Percentiles rank a stretch among this genome's conserved stretches.
These are phyloP conservation scores for Paramecium octaurelia DNA, from an alignment of 73 alveolate species.

Conservation along the genomic window DNA sequence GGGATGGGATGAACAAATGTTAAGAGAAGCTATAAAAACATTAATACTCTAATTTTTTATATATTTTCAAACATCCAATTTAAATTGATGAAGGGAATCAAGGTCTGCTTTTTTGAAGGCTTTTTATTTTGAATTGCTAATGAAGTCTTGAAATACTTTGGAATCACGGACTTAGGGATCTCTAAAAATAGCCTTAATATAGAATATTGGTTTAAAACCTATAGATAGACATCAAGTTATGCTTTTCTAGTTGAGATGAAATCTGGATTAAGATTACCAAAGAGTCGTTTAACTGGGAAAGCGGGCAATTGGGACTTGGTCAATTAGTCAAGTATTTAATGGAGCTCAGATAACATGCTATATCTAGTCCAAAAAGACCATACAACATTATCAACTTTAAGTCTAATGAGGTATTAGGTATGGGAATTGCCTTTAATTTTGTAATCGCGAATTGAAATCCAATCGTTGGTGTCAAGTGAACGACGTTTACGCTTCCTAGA, in stretches of 20 bases:
- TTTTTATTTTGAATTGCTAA: neutral
- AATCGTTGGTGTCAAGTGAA: neutral
- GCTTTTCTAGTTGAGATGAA: neutral
- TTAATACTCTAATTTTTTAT: neutral
- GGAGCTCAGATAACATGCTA: neutral
- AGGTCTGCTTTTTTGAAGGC: neutral
- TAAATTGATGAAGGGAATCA: neutral
- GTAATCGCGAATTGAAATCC: neutral
- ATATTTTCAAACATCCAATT: neutral
- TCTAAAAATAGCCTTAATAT: neutral
- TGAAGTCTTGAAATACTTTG: neutral
- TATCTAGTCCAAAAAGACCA: neutral
- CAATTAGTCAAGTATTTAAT: neutral
- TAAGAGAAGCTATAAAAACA: neutral
- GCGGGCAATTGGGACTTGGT: neutral
- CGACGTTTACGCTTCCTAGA: neutral
- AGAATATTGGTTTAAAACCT: neutral
- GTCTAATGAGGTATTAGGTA: neutral
- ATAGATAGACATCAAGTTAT: neutral
- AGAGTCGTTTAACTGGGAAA: neutral
- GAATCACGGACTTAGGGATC: neutral
- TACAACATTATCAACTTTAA: neutral
- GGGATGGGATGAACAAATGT: neutral
- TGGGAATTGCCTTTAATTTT: neutral
- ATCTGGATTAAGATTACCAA: neutral